Conservation (phyloP, 345 rosid genomes). For the Eutrema heterophyllum region DNA sequence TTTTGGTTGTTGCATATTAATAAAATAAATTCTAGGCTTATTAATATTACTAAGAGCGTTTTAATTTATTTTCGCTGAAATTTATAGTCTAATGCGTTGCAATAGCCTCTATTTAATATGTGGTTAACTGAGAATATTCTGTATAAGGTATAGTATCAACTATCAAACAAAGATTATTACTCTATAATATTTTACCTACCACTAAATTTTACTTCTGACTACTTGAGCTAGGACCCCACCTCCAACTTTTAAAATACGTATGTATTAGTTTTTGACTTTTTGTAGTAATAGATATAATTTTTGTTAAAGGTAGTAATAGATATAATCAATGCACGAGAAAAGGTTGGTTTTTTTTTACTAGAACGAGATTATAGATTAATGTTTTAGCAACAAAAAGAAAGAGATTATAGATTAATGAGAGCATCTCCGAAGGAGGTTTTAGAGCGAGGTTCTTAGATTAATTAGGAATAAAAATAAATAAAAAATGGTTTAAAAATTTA, state of each 20-base stretch:
- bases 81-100: background rate
- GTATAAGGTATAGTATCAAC: background rate
- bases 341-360: background rate
- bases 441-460: too few relatives aligned
- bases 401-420: background rate
- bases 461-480: too few relatives aligned
- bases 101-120: background rate
- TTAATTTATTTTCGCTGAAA: background rate
- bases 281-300: background rate
- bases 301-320: too few relatives aligned
- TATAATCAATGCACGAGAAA: constrained; percentile 10
- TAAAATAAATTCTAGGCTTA: background rate
- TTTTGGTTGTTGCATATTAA: background rate
- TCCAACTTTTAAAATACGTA: background rate
- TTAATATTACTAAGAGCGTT: background rate
- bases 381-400: too few relatives aligned
- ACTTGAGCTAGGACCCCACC: constrained; percentile 22
- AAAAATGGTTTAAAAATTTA: too few relatives aligned
- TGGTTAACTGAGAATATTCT: constrained; percentile 14
- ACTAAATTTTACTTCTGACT: constrained; percentile 2
- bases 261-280: background rate
- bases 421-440: too few relatives aligned
- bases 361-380: background rate
- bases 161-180: background rate
- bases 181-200: background rate